Evolutionary conservation across 2,329 filamentous ascomycete genomes (phyloP).

Genomic region (Diaporthe citri): DNA sequence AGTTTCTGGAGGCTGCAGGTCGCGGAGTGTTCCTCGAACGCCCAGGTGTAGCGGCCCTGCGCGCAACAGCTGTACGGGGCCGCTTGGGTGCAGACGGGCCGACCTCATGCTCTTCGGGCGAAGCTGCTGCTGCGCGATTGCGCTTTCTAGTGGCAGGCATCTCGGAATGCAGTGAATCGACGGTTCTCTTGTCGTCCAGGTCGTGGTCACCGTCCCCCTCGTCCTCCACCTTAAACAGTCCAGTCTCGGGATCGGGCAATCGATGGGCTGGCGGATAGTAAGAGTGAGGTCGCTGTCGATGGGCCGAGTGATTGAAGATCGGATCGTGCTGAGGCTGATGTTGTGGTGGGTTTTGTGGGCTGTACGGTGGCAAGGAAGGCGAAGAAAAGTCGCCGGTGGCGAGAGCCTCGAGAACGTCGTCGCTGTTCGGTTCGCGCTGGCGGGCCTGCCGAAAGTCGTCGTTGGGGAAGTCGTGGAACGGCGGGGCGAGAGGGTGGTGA

Average conservation of each 20-base stretch:
- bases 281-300: neutral
- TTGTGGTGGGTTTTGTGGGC: slow-evolving; percentile 33
- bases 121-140: slow-evolving; percentile 32
- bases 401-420: slow-evolving; percentile 44
- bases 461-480: neutral
- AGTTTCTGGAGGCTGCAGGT: neutral
- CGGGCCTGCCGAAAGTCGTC: neutral
- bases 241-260: neutral
- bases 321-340: neutral
- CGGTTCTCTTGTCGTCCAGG: slow-evolving; percentile 9
- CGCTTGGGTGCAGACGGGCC: slow-evolving; percentile 36
- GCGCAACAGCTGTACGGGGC: slow-evolving; percentile 14
- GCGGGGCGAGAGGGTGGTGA: neutral
- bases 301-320: neutral
- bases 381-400: slow-evolving; percentile 47
- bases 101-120: slow-evolving; percentile 26
- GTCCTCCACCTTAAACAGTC: neutral
- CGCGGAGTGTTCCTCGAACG: slow-evolving; percentile 14
- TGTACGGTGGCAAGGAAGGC: slow-evolving; percentile 47
- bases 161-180: slow-evolving; percentile 5
- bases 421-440: slow-evolving; percentile 35
- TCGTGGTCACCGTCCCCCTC: slow-evolving; percentile 12
- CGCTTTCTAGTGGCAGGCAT: slow-evolving; percentile 41
- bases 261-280: neutral
- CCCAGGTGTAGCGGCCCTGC: slow-evolving; percentile 11